Percentiles rank a stretch among this genome's conserved stretches.
Evolutionary conservation across 495 filamentous ascomycete genomes (phyloP).

Genomic region (Tuber umbilicatum): DNA sequence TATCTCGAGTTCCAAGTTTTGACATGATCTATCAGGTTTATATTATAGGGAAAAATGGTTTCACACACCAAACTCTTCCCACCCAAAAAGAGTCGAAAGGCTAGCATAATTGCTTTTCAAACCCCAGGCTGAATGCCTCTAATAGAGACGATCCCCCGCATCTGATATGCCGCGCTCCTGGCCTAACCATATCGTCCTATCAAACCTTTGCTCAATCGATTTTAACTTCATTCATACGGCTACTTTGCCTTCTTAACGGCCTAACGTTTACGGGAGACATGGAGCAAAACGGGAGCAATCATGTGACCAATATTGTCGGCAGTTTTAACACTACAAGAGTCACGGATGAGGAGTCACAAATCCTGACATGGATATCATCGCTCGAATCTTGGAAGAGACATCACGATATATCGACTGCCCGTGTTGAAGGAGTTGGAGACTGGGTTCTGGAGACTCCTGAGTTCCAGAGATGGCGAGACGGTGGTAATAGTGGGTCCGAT

Average conservation of each 20-base stretch:
- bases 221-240: neutral
- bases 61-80: too few species aligned
- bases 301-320: neutral
- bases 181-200: neutral
- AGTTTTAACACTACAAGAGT: neutral
- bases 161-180: neutral
- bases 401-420: neutral
- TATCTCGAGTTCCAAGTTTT: too few species aligned
- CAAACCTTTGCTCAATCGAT: neutral
- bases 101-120: neutral
- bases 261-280: neutral
- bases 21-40: too few species aligned
- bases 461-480: neutral
- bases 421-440: neutral
- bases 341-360: neutral
- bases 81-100: neutral
- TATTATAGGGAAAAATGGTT: too few species aligned
- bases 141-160: neutral
- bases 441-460: neutral
- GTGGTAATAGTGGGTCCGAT: neutral
- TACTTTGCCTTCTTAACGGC: neutral
- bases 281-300: neutral
- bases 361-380: neutral
- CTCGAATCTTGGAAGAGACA: neutral
- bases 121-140: neutral